Conservation (phyloP, 192 early-diverging fungal species). For the Rhizophagus clarus region DNA sequence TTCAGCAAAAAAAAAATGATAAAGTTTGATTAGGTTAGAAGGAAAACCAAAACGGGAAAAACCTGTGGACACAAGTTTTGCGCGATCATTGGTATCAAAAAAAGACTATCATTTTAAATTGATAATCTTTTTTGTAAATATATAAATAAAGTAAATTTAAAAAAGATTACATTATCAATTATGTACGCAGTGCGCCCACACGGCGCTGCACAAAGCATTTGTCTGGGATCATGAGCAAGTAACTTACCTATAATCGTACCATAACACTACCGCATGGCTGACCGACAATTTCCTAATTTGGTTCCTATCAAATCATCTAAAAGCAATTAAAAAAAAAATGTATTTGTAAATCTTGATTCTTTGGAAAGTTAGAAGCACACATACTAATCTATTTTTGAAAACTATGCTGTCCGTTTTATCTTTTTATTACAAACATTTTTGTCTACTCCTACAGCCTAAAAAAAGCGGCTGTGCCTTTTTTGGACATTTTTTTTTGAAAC, state of each 20-base stretch:
- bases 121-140: background rate
- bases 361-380: background rate
- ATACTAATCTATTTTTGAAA: background rate
- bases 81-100: background rate
- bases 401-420: background rate
- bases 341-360: background rate
- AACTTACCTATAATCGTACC: background rate
- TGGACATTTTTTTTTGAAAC: background rate
- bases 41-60: background rate
- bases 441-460: background rate
- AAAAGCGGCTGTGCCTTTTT: background rate
- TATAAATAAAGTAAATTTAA: background rate
- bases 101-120: background rate
- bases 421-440: background rate
- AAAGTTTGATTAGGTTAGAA: background rate
- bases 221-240: constrained; percentile 1
- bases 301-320: background rate
- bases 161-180: background rate
- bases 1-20: background rate
- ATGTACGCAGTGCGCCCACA: constrained; percentile 16
- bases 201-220: constrained; percentile 10
- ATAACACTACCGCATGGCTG: constrained; percentile 8
- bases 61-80: background rate
- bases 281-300: background rate
- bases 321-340: background rate